These are phyloP conservation scores for Verbascum thapsus DNA, from an alignment of 257 asterid genomes.

Conservation along the genomic window DNA sequence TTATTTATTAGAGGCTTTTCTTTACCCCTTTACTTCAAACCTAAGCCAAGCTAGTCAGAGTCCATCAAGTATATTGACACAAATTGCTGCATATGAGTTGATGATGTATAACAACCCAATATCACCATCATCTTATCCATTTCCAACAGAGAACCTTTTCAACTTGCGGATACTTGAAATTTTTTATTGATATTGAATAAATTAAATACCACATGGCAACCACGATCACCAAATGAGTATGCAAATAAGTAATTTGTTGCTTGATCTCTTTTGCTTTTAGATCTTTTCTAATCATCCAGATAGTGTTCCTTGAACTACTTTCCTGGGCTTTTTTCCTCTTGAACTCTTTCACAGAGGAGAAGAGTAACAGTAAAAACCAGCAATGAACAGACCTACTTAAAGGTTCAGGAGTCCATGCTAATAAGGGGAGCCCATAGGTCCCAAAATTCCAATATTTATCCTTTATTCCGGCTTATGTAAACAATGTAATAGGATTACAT, in stretches of 20 bases:
- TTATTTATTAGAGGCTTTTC: conserved; percentile 1
- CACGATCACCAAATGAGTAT: background rate
- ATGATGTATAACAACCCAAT: conserved; percentile 4
- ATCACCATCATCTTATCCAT: conserved; percentile 10
- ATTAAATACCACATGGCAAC: background rate
- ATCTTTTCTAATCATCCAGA: conserved; percentile 6
- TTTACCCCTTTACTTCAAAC: background rate
- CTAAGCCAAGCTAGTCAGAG: conserved; percentile 4
- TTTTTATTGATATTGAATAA: background rate
- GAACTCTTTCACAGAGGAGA: conserved; percentile 1
- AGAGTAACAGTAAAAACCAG: conserved; percentile 2
- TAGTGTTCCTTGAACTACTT: background rate
- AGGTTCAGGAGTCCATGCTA: conserved; percentile 11
- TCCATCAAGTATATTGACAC: conserved; percentile 18
- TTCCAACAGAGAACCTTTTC: background rate
- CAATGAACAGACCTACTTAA: conserved; percentile 23
- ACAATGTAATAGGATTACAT: conserved; percentile 11
- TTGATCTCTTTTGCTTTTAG: background rate
- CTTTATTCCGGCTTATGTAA: conserved; percentile 14
- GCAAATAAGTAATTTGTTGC: conserved; percentile 7
- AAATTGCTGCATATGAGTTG: conserved; percentile 7
- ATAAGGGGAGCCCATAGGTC: conserved; percentile 2
- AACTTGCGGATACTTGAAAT: conserved; percentile 7
- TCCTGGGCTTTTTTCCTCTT: background rate
- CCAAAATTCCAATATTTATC: conserved; percentile 18